Evolutionary conservation across 208 protist genomes (phyloP), one percentile per base, ranked within the genome.

Genomic region (Leishmania amazonensis): DNA sequence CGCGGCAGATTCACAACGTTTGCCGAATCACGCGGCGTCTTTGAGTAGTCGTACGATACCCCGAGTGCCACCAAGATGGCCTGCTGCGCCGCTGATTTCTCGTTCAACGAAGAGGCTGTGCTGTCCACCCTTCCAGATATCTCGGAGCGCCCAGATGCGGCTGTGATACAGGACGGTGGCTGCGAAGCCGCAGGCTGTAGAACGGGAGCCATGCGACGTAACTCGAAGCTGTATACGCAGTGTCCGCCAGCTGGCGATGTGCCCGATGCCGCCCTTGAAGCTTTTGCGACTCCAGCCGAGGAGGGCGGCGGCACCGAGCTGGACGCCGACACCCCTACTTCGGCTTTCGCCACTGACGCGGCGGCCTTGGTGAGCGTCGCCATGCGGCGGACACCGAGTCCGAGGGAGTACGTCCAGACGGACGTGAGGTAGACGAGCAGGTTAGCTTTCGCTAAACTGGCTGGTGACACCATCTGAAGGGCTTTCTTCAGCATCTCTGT

Each of bases 181-280:
- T 15, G 7, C 45, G 49, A 11, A 19, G 38, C 17, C 1, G 24
- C 19, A 28, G 58, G 13, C 28, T 79, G 77, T 38, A 93, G 72
- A 31, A 97, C 84, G 35, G 94, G 94, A 3, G 90, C 85, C 94
- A 97, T 97, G 75, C 94, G 91, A 28, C 94, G 91, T n/a, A 97
- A 87, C 78, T 97, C 94, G 75, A 97, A 97, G 81, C 93, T 96
- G 86, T 97, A 97, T 42, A 94, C 90, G 42, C 83, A 87, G 60
- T 82, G 71, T 0, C 70, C 80, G 0, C 35, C 17, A 19, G 42
- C 70, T 11, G 72, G 72, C 17, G 42, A n/a, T 9, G 42, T 58
- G 17, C 64, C 75, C 5, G 51, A 28, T 1, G 67, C 47, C 11
- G 21, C 49, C 5, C n/a, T 57, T 8, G 45, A 5, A 1, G 8